Conservation (phyloP, 2,329 filamentous ascomycete genomes). For the Dactylellina cionopaga region DNA sequence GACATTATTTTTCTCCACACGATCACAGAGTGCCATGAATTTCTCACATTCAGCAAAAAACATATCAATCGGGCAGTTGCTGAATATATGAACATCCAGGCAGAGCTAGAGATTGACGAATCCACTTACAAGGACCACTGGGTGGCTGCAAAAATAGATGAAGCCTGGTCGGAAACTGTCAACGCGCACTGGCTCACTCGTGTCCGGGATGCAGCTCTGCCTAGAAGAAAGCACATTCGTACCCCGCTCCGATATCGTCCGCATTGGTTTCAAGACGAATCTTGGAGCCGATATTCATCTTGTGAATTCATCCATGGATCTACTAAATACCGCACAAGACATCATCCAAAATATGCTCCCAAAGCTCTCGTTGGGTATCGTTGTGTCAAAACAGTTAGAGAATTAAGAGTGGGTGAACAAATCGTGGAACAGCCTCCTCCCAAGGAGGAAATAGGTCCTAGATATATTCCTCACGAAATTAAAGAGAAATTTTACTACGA, state of each 20-base stretch:
- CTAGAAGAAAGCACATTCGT: conserved; percentile 24
- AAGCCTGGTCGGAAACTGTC: not conserved
- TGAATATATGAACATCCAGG: conserved; percentile 6
- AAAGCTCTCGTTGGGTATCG: conserved; percentile 32
- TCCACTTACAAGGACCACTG: conserved; percentile 20
- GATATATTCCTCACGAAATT: not conserved
- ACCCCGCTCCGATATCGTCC: conserved; percentile 42
- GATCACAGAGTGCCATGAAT: conserved; percentile 62
- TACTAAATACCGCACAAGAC: conserved; percentile 14
- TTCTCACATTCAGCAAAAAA: conserved; percentile 59
- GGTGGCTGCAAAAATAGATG: conserved; percentile 30
- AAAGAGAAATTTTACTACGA: conserved; percentile 19
- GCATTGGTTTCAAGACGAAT: conserved; percentile 43
- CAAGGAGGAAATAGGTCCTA: not conserved
- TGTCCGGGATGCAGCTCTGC: not conserved
- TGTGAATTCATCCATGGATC: conserved; percentile 34
- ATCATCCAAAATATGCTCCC: conserved; percentile 19
- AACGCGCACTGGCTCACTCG: not conserved
- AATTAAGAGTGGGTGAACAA: not conserved
- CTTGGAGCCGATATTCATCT: conserved; percentile 27
- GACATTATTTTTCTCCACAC: conserved; percentile 65
- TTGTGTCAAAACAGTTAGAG: conserved; percentile 3
- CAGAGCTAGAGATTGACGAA: not conserved
- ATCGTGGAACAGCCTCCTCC: not conserved
- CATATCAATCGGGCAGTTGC: conserved; percentile 56